Conservation (phyloP, 2,329 filamentous ascomycete genomes). For the Paracoccidioides lutzii region DNA sequence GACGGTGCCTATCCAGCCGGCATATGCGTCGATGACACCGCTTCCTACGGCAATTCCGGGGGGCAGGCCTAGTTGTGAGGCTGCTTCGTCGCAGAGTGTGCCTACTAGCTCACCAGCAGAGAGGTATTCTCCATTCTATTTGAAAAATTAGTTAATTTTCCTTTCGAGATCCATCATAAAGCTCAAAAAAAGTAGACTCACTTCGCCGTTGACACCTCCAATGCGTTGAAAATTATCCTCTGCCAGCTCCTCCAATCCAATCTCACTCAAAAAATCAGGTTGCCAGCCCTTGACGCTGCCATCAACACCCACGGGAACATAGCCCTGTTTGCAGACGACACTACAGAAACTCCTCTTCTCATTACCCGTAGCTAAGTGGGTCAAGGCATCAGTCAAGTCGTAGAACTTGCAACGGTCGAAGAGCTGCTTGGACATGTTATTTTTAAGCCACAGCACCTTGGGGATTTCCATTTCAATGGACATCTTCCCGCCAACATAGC, state of each 20-base stretch:
- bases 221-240: conserved; percentile 85
- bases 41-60: conserved; percentile 85
- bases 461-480: conserved; percentile 99
- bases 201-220: conserved; percentile 88
- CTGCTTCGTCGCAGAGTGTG: conserved; percentile 69
- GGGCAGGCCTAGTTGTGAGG: conserved; percentile 67
- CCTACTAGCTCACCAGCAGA: conserved; percentile 89
- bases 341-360: conserved; percentile 92
- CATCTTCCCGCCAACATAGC: conserved; percentile 96
- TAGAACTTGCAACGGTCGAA: conserved; percentile 96
- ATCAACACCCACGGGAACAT: conserved; percentile 90
- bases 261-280: conserved; percentile 76
- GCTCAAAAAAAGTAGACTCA: conserved; percentile 24
- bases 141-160: conserved; percentile 9
- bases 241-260: conserved; percentile 73
- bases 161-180: conserved; percentile 28
- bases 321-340: conserved; percentile 94
- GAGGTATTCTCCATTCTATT: conserved; percentile 54
- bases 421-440: conserved; percentile 84
- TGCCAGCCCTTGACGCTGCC: conserved; percentile 98
- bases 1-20: conserved; percentile 98
- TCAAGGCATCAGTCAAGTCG: conserved; percentile 83
- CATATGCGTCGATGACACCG: conserved; percentile 95
- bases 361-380: conserved; percentile 82
- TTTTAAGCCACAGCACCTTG: conserved; percentile 96